Conservation (phyloP, 2,329 filamentous ascomycete species). For the Bimuria novae-zelandiae region DNA sequence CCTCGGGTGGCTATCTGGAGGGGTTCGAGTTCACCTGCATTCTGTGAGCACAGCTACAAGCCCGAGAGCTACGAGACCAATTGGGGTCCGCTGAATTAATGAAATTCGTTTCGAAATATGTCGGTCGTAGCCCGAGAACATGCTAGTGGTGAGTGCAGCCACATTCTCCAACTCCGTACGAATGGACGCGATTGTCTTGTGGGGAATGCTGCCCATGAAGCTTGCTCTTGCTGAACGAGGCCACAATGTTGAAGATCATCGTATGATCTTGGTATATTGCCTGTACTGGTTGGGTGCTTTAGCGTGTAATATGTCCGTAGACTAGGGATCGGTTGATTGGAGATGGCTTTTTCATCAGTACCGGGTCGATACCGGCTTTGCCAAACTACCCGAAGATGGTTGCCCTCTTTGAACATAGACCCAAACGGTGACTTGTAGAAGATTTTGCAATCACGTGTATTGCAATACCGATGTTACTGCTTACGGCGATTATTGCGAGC, state of each 20-base stretch:
- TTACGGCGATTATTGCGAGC: not conserved
- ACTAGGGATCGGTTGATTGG: not conserved
- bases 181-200: too few relatives aligned
- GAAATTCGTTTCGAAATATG: not conserved
- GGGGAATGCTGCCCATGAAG: too few relatives aligned
- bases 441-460: too few relatives aligned
- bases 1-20: not conserved
- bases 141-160: not conserved
- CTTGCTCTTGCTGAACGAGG: not conserved
- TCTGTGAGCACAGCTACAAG: not conserved
- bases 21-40: not conserved
- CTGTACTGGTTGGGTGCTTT: not conserved
- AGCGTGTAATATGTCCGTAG: not conserved
- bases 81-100: not conserved
- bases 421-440: too few relatives aligned
- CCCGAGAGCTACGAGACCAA: not conserved
- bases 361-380: too few relatives aligned
- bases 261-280: too few relatives aligned
- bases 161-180: not conserved
- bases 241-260: not conserved
- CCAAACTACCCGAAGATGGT: too few relatives aligned
- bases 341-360: too few relatives aligned
- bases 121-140: not conserved
- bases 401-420: too few relatives aligned
- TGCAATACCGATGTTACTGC: not conserved